These are phyloP conservation scores for Monosporascus sp. DNA, from an alignment of 2,329 filamentous ascomycete species.

Conservation along the genomic window DNA sequence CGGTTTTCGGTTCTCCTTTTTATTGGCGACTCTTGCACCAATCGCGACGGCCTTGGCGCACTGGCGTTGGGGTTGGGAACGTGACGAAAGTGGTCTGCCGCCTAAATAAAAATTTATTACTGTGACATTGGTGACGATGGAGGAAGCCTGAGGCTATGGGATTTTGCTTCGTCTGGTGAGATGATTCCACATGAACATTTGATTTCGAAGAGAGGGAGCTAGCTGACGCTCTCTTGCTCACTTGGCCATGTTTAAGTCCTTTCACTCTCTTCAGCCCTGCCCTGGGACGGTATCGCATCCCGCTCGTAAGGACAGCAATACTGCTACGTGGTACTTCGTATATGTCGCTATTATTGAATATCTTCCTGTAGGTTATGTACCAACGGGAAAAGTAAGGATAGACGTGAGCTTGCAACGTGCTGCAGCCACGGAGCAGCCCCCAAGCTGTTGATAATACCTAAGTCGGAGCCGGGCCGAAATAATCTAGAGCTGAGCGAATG, in stretches of 20 bases:
- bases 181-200: background rate
- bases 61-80: background rate
- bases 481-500: background rate
- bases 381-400: too few relatives aligned
- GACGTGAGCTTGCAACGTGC: background rate
- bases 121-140: background rate
- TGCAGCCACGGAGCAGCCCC: background rate
- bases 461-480: background rate
- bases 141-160: background rate
- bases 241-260: background rate
- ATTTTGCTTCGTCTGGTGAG: background rate
- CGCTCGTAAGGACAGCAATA: too few relatives aligned
- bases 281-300: background rate
- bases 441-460: background rate
- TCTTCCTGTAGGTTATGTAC: too few relatives aligned
- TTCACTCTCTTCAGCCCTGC: background rate
- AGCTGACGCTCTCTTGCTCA: background rate
- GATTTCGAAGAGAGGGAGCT: background rate
- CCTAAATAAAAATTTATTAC: background rate
- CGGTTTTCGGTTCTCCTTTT: background rate
- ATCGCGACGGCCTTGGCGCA: background rate
- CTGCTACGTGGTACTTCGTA: too few relatives aligned
- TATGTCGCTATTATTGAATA: too few relatives aligned
- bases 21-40: background rate
- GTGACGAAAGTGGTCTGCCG: slow-evolving; percentile 1